Evolutionary conservation across 352 stramenopile genomes (phyloP).

Genomic region (Globisporangium mamillatum): DNA sequence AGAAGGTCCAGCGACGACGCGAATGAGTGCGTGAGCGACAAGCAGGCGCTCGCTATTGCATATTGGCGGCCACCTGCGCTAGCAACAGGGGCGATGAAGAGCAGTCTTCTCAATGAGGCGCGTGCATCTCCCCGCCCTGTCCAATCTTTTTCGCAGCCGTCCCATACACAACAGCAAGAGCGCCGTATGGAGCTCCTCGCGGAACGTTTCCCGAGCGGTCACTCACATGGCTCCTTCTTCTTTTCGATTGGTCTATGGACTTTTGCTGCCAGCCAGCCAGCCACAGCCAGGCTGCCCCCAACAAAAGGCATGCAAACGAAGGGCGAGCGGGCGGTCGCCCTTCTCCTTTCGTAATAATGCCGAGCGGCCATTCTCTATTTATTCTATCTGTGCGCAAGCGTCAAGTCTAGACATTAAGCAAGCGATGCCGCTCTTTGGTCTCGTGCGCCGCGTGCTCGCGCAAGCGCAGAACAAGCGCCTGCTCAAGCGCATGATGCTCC

Average conservation of each 20-base stretch:
- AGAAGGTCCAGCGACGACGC: neutral
- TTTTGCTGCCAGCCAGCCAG: neutral
- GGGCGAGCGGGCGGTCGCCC: neutral
- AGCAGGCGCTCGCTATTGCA: neutral
- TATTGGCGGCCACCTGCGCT: too few relatives aligned
- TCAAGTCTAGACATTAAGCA: neutral
- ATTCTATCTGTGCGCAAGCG: constrained; percentile 15
- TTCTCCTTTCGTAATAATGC: neutral
- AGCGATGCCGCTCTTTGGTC: constrained; percentile 16
- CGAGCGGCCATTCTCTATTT: constrained; percentile 14
- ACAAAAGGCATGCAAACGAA: neutral
- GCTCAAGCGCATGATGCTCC: constrained; percentile 15
- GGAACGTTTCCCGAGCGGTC: neutral
- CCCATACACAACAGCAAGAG: neutral
- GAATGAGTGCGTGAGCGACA: neutral
- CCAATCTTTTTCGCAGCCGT: neutral
- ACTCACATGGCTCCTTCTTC: neutral
- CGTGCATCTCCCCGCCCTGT: neutral
- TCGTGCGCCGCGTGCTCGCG: constrained; percentile 17
- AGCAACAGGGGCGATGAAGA: neutral
- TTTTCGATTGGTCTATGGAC: neutral
- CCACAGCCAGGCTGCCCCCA: neutral
- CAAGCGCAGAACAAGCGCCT: constrained; percentile 18
- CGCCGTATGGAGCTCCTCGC: neutral
- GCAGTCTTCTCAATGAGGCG: neutral